Conservation (phyloP, 345 rosid genomes). For the Lumnitzera littorea region DNA sequence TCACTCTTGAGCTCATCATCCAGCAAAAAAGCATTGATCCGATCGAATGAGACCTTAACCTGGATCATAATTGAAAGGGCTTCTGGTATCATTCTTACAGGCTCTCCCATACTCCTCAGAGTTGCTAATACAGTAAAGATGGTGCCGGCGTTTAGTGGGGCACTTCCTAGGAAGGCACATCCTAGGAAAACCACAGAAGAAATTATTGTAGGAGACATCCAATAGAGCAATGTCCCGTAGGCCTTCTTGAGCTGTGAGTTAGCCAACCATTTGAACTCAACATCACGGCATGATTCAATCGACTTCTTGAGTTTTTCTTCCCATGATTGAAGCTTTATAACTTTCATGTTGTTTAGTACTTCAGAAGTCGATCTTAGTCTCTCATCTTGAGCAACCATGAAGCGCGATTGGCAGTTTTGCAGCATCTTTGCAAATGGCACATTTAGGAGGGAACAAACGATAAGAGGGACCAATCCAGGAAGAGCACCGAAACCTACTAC, state of each 20-base stretch:
- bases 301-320: constrained; percentile 59
- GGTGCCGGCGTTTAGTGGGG: constrained; percentile 64
- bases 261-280: constrained; percentile 59
- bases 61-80: constrained; percentile 67
- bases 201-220: constrained; percentile 67
- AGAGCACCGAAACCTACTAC: constrained; percentile 62
- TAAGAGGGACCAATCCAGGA: constrained; percentile 45
- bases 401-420: constrained; percentile 50
- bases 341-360: constrained; percentile 64
- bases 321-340: constrained; percentile 79
- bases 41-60: constrained; percentile 54
- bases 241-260: constrained; percentile 42
- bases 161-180: constrained; percentile 43
- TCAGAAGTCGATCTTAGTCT: constrained; percentile 58
- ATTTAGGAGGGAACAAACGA: constrained; percentile 39
- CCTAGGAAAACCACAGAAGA: constrained; percentile 61
- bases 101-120: constrained; percentile 53
- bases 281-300: constrained; percentile 44
- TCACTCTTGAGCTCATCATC: constrained; percentile 50
- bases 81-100: constrained; percentile 64
- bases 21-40: constrained; percentile 49
- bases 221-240: constrained; percentile 41
- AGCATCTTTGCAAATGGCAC: constrained; percentile 52
- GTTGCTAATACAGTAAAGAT: constrained; percentile 72
- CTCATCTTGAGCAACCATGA: constrained; percentile 69